These are phyloP conservation scores for Zychaea mexicana DNA, from an alignment of 371 early-diverging fungal genomes.

Conservation along the genomic window DNA sequence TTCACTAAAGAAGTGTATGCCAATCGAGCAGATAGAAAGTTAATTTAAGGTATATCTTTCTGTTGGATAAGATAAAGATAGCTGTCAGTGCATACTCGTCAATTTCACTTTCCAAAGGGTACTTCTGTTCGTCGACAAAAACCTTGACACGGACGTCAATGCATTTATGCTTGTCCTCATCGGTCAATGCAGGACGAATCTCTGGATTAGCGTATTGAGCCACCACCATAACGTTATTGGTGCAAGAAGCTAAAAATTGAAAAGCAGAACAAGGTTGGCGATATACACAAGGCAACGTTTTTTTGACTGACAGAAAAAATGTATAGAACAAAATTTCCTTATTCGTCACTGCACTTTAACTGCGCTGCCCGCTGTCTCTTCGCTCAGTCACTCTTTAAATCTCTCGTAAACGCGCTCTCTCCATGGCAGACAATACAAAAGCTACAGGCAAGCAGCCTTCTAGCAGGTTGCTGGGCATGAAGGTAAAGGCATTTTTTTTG, in stretches of 20 bases:
- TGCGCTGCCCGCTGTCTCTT: too few species aligned
- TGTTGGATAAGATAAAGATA: too few species aligned
- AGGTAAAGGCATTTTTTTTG: conserved; percentile 6
- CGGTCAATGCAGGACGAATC: background rate
- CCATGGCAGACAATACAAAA: background rate
- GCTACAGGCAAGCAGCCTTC: conserved; percentile 12
- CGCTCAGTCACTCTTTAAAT: too few species aligned
- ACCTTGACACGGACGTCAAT: conserved; percentile 35
- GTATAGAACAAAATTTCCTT: too few species aligned
- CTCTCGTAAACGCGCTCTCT: background rate
- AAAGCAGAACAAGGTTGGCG: too few species aligned
- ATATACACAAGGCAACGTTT: too few species aligned
- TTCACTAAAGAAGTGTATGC: conserved; percentile 3
- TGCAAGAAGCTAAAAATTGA: too few species aligned
- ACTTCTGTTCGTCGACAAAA: conserved; percentile 44
- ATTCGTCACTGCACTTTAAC: too few species aligned
- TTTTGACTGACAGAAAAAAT: too few species aligned
- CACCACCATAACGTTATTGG: background rate
- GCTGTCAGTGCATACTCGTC: conserved; percentile 38
- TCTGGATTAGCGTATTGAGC: conserved; percentile 8
- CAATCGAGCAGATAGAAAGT: background rate
- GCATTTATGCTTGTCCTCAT: conserved; percentile 24
- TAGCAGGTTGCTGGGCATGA: conserved; percentile 19
- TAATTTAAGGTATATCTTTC: background rate
- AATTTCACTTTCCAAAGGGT: conserved; percentile 28